Evolutionary conservation across 164 flowering plant genomes (phyloP).

Genomic region (Kingdonia uniflora): DNA sequence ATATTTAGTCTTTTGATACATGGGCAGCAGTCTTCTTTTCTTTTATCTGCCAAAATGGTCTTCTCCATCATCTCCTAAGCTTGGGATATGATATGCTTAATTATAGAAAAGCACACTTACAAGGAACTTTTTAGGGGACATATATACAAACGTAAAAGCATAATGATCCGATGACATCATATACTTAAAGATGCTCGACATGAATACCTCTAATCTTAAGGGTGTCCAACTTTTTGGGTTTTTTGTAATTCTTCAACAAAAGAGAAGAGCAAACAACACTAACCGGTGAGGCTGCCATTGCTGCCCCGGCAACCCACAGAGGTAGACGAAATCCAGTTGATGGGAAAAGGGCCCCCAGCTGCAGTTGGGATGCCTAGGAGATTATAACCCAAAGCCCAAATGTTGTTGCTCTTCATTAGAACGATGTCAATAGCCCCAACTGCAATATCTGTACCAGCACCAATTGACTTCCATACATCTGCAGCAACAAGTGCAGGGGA

Average conservation of each 20-base stretch:
- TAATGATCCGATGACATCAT: no score
- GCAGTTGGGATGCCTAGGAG: slow-evolving; percentile 9
- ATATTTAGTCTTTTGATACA: no score
- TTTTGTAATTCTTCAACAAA: slow-evolving; percentile 1
- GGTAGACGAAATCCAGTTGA: slow-evolving; percentile 5
- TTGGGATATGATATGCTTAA: no score
- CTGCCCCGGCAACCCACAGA: slow-evolving; percentile 12
- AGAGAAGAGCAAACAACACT: slow-evolving; percentile 12
- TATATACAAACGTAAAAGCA: no score
- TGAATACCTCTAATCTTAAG: no score
- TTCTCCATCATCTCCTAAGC: no score
- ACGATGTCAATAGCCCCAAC: slow-evolving; percentile 84
- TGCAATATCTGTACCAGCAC: slow-evolving; percentile 77
- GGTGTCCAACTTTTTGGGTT: no score
- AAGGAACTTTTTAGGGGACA: no score
- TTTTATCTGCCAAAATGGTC: no score
- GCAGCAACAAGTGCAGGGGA: slow-evolving; percentile 79
- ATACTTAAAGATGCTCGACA: no score
- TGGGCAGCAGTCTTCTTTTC: no score
- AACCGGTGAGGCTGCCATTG: slow-evolving; percentile 10
- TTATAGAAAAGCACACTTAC: no score
- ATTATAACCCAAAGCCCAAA: slow-evolving; percentile 11
- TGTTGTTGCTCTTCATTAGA: slow-evolving; percentile 52
- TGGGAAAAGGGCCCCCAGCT: slow-evolving; percentile 8
- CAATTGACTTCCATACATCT: slow-evolving; percentile 80